These are phyloP conservation scores for Monosporascus sp. DNA, from an alignment of 2,329 filamentous ascomycete species.

Conservation along the genomic window DNA sequence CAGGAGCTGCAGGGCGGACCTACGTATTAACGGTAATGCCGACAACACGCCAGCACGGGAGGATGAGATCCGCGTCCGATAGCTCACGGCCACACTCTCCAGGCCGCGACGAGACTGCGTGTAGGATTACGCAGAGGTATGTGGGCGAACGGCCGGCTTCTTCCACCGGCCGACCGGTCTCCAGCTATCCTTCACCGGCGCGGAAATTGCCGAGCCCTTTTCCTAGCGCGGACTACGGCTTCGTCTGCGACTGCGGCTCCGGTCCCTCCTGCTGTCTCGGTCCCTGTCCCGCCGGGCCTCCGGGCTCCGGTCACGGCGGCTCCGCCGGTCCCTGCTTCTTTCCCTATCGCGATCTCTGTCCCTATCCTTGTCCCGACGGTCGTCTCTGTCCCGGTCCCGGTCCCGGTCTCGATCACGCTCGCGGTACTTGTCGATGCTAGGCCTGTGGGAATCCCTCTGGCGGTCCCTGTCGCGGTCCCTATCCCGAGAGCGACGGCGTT, in stretches of 20 bases:
- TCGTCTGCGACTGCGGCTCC: slow-evolving; percentile 14
- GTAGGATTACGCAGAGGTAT: too few relatives aligned
- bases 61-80: too few relatives aligned
- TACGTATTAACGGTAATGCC: too few relatives aligned
- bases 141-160: neutral
- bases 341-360: slow-evolving; percentile 21
- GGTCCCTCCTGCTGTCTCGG: slow-evolving; percentile 22
- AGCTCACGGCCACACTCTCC: too few relatives aligned
- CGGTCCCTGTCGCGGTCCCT: slow-evolving; percentile 30
- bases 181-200: neutral
- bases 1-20: too few relatives aligned
- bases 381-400: slow-evolving; percentile 24
- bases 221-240: slow-evolving; percentile 22
- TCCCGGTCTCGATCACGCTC: slow-evolving; percentile 20
- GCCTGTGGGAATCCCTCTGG: slow-evolving; percentile 19
- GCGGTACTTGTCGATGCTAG: slow-evolving; percentile 7
- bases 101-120: too few relatives aligned
- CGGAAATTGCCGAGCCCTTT: slow-evolving; percentile 5
- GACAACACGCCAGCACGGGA: too few relatives aligned
- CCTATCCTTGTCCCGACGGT: slow-evolving; percentile 16
- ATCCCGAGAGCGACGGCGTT: slow-evolving; percentile 34
- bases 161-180: neutral
- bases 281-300: slow-evolving; percentile 17
- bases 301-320: slow-evolving; percentile 14
- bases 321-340: slow-evolving; percentile 28